Percentiles rank a stretch among this genome's conserved stretches.
phyloP scores from a whole-genome alignment of 345 rosid species.

The Anacardium occidentale region DNA sequence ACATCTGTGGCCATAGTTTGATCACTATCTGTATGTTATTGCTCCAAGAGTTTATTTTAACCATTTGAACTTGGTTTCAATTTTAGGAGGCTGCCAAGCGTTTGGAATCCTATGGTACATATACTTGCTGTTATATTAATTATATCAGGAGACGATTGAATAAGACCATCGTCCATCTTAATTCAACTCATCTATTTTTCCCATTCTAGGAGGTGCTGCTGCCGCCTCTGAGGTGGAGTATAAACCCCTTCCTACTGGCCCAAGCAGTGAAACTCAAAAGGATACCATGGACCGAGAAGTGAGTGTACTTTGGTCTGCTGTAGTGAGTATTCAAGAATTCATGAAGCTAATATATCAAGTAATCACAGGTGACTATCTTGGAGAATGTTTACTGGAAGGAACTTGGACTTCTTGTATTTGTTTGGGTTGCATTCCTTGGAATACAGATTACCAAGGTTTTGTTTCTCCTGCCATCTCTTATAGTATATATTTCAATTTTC shows the following conservation, averaged over 20 bases:
- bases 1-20: not conserved
- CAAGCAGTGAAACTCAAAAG: conserved; percentile 9
- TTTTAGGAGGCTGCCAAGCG: conserved; percentile 38
- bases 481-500: not conserved
- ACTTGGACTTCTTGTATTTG: conserved; percentile 44
- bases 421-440: conserved; percentile 45
- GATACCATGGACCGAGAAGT: conserved; percentile 24
- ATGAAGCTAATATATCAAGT: conserved; percentile 5
- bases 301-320: conserved; percentile 11
- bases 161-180: not conserved
- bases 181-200: not conserved
- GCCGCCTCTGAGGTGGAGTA: conserved; percentile 27
- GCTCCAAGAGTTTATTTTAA: not conserved
- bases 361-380: conserved; percentile 33
- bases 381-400: conserved; percentile 48
- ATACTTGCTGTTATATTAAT: not conserved
- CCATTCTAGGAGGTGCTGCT: conserved; percentile 23
- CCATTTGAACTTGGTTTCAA: not conserved
- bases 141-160: not conserved
- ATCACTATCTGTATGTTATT: not conserved
- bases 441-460: conserved; percentile 48
- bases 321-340: conserved; percentile 8
- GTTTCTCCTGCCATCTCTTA: not conserved
- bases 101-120: conserved; percentile 33
- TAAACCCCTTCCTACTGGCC: conserved; percentile 32